These are phyloP conservation scores for Vicia faba DNA, from an alignment of 306 rosid genomes.

Conservation along the genomic window DNA sequence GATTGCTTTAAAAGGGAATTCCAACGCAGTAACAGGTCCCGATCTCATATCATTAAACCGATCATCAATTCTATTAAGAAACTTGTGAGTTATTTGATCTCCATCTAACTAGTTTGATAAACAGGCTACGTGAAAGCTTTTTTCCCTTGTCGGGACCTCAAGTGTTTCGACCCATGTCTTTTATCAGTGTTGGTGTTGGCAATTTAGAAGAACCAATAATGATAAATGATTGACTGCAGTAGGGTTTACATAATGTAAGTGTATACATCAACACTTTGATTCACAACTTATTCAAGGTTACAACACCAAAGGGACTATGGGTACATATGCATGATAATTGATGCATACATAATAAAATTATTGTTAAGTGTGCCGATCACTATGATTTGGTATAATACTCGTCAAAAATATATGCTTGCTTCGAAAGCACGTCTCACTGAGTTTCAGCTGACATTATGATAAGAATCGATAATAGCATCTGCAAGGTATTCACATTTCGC, in stretches of 20 bases:
- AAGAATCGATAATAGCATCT: slow-evolving; percentile 90
- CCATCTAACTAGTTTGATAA: too few species aligned
- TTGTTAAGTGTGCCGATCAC: slow-evolving; percentile 34
- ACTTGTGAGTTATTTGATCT: background rate
- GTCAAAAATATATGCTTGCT: slow-evolving; percentile 43
- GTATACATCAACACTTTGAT: slow-evolving; percentile 18
- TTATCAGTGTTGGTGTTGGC: background rate
- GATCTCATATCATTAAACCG: background rate
- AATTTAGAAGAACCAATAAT: background rate
- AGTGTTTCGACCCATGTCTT: background rate
- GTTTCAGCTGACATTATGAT: slow-evolving; percentile 78
- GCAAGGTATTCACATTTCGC: slow-evolving; percentile 94
- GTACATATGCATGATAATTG: slow-evolving; percentile 29
- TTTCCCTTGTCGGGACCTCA: too few species aligned
- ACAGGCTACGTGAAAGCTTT: too few species aligned
- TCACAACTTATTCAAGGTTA: slow-evolving; percentile 36
- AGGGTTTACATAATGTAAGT: background rate
- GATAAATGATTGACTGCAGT: background rate
- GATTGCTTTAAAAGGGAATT: slow-evolving; percentile 13
- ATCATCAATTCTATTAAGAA: background rate
- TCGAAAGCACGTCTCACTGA: slow-evolving; percentile 25
- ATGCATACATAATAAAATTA: slow-evolving; percentile 35
- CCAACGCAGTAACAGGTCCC: background rate
- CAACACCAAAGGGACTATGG: slow-evolving; percentile 36
- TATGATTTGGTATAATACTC: slow-evolving; percentile 38